These are phyloP conservation scores for Fulvia fulva DNA, from an alignment of 2,329 filamentous ascomycete species.

Conservation along the genomic window DNA sequence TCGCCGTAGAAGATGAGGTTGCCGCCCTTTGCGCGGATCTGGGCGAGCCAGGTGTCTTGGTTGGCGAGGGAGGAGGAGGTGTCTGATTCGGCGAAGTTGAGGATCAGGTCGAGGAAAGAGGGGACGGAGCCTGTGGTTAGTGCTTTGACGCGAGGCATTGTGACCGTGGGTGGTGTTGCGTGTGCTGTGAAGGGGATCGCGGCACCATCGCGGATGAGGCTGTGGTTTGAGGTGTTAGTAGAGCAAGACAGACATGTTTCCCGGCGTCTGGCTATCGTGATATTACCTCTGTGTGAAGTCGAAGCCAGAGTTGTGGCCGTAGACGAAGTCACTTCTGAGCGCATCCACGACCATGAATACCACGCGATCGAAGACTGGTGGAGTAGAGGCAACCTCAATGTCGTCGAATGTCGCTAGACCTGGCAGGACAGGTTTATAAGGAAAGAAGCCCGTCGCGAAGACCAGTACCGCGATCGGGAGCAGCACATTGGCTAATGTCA, in stretches of 20 bases:
- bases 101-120: conserved; percentile 92
- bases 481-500: conserved; percentile 64
- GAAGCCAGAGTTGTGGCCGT: conserved; percentile 74
- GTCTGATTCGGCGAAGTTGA: conserved; percentile 94
- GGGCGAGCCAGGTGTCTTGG: conserved; percentile 94
- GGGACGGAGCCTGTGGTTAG: conserved; percentile 98
- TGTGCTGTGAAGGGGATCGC: conserved; percentile 93
- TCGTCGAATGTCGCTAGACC: conserved; percentile 60
- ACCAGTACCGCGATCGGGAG: conserved; percentile 64
- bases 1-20: conserved; percentile 94
- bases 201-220: conserved; percentile 75
- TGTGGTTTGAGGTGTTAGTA: conserved; percentile 35
- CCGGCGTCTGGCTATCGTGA: background rate
- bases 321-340: conserved; percentile 92
- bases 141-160: conserved; percentile 95
- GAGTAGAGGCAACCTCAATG: conserved; percentile 12
- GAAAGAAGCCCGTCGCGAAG: conserved; percentile 92
- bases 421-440: conserved; percentile 89
- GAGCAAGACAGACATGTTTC: background rate
- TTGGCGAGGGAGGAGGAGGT: conserved; percentile 79
- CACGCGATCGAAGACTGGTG: conserved; percentile 76
- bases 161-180: conserved; percentile 94
- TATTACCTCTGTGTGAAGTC: conserved; percentile 86
- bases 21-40: conserved; percentile 74
- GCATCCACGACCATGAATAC: conserved; percentile 99